Base-by-base conservation (phyloP, 805 yeast species). In the Grigorovia yakushimaensis region DNA sequence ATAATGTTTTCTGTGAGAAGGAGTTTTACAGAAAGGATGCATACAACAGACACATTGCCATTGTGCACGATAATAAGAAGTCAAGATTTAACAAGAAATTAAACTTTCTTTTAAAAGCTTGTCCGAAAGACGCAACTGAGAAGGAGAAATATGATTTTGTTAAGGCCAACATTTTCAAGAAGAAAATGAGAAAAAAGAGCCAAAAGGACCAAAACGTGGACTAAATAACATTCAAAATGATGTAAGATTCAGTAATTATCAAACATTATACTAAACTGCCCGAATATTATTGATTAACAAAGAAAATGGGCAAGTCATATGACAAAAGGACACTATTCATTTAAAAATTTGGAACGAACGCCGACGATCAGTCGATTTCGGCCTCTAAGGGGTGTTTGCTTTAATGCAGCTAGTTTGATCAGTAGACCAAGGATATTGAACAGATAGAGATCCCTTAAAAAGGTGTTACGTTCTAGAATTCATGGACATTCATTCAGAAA, bases 1-100 rank as follows among this genome's bases (percentile, higher is more conserved):
- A 62, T 0, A 54, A 61, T 41, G 54, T 58, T 3, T 56, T 57
- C 44, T 79, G 84, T 53, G 71, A 68, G 9, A 76, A 73, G 51
- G 56, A 54, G 7, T 78, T 79, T 54, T 71, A 72, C 50, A 63
- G 84, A 44, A 71, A 70, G 46, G 84, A 79, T 57, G 73, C 82
- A 1, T 66, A 73, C 47, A 70, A 67, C 40, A 68, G 84, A 52
- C 85, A 79, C 54, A 67, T 67, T 24, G 69, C 70, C 44, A 64
- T 78, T 49, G 81, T 76, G 13, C 82, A 78, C 55, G 54, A 62
- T 20, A 70, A 71, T 45, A 54, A 55, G 6, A 54, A 61, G 4
- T 69, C 73, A 19, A 52, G 76, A 19, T 72, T 72, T 55, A 73
- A 72, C 52, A 68, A 56, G 49, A 55, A 71, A 35, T 43, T 66